Base-by-base conservation (phyloP, 345 rosid genomes). In the Eucalyptus pumila region DNA sequence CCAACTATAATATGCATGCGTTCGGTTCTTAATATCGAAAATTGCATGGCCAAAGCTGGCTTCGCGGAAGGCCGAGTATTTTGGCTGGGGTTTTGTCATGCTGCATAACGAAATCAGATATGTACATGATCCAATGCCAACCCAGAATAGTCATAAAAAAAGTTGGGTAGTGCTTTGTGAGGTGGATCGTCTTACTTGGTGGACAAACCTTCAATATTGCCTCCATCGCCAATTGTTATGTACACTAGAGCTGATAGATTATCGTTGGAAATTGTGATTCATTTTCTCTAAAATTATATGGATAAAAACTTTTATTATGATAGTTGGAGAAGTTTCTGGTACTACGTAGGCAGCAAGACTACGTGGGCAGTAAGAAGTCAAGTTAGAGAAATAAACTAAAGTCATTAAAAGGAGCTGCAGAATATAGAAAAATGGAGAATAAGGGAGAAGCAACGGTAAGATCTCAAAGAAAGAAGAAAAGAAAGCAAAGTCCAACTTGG, bases 41-140 rank as follows among this genome's bases (percentile, higher is more conserved):
- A 89, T 87, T 26, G 80, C 90, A n/a, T 90, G 89, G 42, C 92
- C 92, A 8, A 90, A 90, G 56, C 92, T 90, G 45, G 92, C 87
- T 58, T 91, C 87, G 14, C 72, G 72, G 56, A 40, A 87, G 8
- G 89, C 88, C 9, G 90, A 91, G 92, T 89, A 87, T 14, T 14
- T 10, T 14, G 90, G 89, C 45, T 87, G 92, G 27, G 90, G 90
- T 54, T 87, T 86, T 5, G 86, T 85, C 89, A 91, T 72, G 88
- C 92, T 91, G 83, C 86, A 83, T 67, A 6, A 67, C 10, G 17
- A n/a, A 67, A 67, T n/a, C 76, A 67, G 11, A n/a, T n/a, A n/a
- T 67, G 34, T n/a, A 67, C 76, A 67, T 8, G 76, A 67, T n/a
- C 40, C 37, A 67, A 67, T 17, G 17, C 14, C 40, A 13, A 67